Conservation (phyloP, 805 yeast genomes). For the Myxozyma sirexii region DNA sequence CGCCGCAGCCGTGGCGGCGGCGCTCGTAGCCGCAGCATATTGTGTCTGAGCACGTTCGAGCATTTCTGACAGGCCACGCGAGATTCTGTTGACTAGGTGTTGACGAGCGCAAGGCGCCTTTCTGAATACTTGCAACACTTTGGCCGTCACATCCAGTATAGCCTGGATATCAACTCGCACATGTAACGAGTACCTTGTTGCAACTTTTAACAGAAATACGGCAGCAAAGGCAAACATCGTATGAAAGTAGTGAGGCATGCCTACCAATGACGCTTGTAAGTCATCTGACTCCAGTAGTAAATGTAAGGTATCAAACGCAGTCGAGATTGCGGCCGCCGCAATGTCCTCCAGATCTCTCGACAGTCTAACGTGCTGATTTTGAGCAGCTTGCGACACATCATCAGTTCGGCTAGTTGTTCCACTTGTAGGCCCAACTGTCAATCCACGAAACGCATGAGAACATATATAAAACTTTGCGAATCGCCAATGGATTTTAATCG, state of each 20-base stretch:
- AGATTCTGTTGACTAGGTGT: conserved; percentile 25
- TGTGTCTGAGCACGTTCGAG: conserved; percentile 19
- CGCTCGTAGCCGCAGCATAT: conserved; percentile 6
- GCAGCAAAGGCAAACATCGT: conserved; percentile 30
- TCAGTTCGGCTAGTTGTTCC: conserved; percentile 1
- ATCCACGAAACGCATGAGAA: conserved; percentile 28
- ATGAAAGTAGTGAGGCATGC: conserved; percentile 28
- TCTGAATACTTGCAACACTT: conserved; percentile 15
- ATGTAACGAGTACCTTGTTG: conserved; percentile 18
- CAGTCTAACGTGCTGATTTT: background rate
- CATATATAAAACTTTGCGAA: conserved; percentile 25
- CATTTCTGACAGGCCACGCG: conserved; percentile 21
- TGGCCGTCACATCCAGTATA: conserved; percentile 4
- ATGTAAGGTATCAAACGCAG: conserved; percentile 23
- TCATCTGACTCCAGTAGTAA: conserved; percentile 17
- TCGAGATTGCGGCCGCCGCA: conserved; percentile 18
- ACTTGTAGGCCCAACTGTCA: background rate
- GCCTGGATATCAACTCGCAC: conserved; percentile 16
- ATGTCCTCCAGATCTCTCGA: conserved; percentile 19
- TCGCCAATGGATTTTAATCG: conserved; percentile 19
- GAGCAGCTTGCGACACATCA: background rate
- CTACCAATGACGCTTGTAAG: conserved; percentile 15
- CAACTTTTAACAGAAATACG: conserved; percentile 22
- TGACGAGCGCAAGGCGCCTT: conserved; percentile 25
- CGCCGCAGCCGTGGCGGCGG: conserved; percentile 14